phyloP scores from a whole-genome alignment of 495 filamentous ascomycete species.

The Aspergillus homomorphus region DNA sequence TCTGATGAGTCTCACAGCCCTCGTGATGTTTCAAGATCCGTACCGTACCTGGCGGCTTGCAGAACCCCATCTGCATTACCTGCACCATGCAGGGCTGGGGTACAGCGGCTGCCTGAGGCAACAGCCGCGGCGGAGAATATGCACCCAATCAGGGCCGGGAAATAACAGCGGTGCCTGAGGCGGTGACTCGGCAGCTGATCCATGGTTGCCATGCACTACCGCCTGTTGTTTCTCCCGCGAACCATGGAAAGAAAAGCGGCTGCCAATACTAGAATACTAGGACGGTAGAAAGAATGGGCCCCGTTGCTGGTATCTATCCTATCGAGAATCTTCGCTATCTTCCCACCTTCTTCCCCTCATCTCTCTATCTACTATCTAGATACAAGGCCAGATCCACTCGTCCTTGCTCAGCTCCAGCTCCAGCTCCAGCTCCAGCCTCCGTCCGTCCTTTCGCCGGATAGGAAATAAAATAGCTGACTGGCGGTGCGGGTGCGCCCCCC shows the following conservation, averaged over 20 bases:
- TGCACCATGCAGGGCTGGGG: background rate
- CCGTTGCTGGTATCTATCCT: conserved; percentile 4
- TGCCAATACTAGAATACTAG: no score
- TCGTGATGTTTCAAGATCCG: no score
- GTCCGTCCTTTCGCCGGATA: conserved; percentile 14
- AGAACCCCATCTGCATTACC: background rate
- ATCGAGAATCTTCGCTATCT: conserved; percentile 5
- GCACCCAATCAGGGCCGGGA: conserved; percentile 3
- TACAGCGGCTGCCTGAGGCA: conserved; percentile 9
- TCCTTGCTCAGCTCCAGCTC: conserved; percentile 14
- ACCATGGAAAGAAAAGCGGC: conserved; percentile 21
- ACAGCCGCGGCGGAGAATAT: background rate
- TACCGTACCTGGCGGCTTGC: background rate
- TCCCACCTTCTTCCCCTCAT: conserved; percentile 12
- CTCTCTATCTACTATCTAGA: conserved; percentile 1
- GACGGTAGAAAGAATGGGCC: conserved; percentile 23
- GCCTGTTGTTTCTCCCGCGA: conserved; percentile 31
- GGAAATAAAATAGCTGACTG: conserved; percentile 12
- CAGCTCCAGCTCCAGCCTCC: background rate
- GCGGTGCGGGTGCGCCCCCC: conserved; percentile 15
- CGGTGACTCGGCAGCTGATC: conserved; percentile 6
- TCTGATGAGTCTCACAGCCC: background rate
- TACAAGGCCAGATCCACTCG: background rate
- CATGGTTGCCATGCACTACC: conserved; percentile 43
- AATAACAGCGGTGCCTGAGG: conserved; percentile 23